Evolutionary conservation across 352 stramenopile species (phyloP).

Genomic region (Pythium oligandrum): DNA sequence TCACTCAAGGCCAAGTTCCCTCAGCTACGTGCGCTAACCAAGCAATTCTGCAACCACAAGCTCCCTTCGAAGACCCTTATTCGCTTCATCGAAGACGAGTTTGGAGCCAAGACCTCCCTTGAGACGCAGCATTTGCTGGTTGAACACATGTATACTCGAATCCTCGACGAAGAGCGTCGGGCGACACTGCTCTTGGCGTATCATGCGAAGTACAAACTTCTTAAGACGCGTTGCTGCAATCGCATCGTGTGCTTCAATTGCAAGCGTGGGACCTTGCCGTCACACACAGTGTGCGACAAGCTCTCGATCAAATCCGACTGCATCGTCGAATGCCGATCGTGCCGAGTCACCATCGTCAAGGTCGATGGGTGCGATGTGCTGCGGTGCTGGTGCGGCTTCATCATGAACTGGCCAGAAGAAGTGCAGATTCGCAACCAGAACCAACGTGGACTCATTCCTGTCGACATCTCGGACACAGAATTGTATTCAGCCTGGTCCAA

Average conservation of each 20-base stretch:
- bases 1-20: conserved; percentile 1
- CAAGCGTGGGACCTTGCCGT: conserved; percentile 22
- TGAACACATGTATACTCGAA: conserved; percentile 12
- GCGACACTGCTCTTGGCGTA: conserved; percentile 35
- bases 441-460: not conserved
- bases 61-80: conserved; percentile 9
- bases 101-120: conserved; percentile 6
- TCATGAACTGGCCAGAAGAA: conserved; percentile 3
- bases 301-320: conserved; percentile 21
- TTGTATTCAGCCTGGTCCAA: not conserved
- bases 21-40: conserved; percentile 1
- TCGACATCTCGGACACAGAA: conserved; percentile 1
- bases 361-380: conserved; percentile 40
- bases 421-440: not conserved
- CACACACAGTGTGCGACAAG: conserved; percentile 18
- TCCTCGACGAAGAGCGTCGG: conserved; percentile 37
- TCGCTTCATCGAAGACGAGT: conserved; percentile 9
- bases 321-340: conserved; percentile 31
- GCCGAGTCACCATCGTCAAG: conserved; percentile 44
- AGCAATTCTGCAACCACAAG: conserved; percentile 12
- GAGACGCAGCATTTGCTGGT: conserved; percentile 10
- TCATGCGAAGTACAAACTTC: conserved; percentile 23
- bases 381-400: conserved; percentile 25
- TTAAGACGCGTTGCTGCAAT: conserved; percentile 23
- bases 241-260: conserved; percentile 42